Percentiles rank a stretch among this genome's conserved stretches.
Evolutionary conservation across 116 monocot genomes (phyloP).

Genomic region (Phalaenopsis hybrid): DNA sequence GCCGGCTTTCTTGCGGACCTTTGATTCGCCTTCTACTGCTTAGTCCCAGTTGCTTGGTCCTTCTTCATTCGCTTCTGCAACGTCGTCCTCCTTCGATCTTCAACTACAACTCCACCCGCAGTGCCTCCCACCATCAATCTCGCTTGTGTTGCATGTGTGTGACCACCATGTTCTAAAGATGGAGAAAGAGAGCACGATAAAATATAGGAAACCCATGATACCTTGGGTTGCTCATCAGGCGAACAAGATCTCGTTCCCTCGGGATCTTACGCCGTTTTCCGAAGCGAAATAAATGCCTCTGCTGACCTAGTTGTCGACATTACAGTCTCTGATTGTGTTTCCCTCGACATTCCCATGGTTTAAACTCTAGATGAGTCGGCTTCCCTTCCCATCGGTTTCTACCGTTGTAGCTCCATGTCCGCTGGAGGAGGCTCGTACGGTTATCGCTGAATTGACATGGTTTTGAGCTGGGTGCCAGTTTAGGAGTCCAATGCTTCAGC

Average conservation of each 20-base stretch:
- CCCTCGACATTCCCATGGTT: slow-evolving; percentile 45
- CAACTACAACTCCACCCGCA: no score
- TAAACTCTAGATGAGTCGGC: slow-evolving; percentile 1
- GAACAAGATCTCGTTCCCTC: slow-evolving; percentile 6
- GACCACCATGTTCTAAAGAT: not conserved
- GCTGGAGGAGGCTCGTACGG: not conserved
- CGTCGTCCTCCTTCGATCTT: no score
- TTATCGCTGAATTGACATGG: slow-evolving; percentile 49
- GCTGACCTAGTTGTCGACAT: slow-evolving; percentile 18
- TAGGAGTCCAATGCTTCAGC: slow-evolving; percentile 91
- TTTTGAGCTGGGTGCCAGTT: slow-evolving; percentile 64
- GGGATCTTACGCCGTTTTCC: slow-evolving; percentile 51
- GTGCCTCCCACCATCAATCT: no score
- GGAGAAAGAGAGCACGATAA: slow-evolving; percentile 2
- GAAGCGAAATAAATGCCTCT: slow-evolving; percentile 44
- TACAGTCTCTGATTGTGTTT: slow-evolving; percentile 64
- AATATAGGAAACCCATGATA: slow-evolving; percentile 59
- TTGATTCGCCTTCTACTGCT: no score
- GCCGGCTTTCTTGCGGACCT: no score
- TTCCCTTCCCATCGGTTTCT: not conserved
- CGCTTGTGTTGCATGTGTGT: not conserved
- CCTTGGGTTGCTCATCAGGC: slow-evolving; percentile 22
- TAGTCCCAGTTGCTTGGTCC: no score
- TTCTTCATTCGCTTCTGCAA: no score
- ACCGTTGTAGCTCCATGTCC: not conserved